Evolutionary conservation across 768 basidiomycete genomes (phyloP), one percentile per base, ranked within the genome.

Genomic region (Neoboletus brunneissimus): DNA sequence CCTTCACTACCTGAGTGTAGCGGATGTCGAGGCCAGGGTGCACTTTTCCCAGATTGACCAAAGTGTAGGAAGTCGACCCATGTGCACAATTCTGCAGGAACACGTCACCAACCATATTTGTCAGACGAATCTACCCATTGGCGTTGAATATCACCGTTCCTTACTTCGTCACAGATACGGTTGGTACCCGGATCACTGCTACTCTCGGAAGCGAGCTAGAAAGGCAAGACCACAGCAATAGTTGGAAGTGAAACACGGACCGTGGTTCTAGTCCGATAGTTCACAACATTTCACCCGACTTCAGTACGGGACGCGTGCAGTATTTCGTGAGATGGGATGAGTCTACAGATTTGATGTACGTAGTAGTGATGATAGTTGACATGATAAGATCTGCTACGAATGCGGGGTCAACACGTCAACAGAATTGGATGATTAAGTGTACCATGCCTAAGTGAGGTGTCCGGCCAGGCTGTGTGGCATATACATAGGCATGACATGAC

Each of bases 251-350:
- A 34, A 51, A 3, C 22, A 4, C 44, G 13, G 3, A 32, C 34
- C 22, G 4, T 27, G 47, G 23, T 27, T 25, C n/a, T 10, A 11
- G 23, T 18, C 25, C 3, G 29, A 49, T 23, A 47, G 32, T 18
- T 46, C 37, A 25, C 18, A n/a, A 12, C 5, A 1, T 52, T 53
- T 20, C 54, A 29, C 27, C 18, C n/a, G 16, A 32, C 35, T 7
- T 45, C 11, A n/a, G n/a, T 20, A 35, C 20, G 16, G 20, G 52
- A 49, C 25, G 31, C 37, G 8, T 15, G 38, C 34, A 23, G 29
- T 52, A 44, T 48, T 23, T 45, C n/a, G 15, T 53, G 61, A 62
- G 55, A 11, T 44, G 56, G 43, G 56, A 53, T 42, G 56, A 16
- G n/a, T 55, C 45, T 56, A 53, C 53, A 32, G n/a, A 51, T 32